Conservation (phyloP, 192 early-diverging fungal species). For the Coemansia sp. region DNA sequence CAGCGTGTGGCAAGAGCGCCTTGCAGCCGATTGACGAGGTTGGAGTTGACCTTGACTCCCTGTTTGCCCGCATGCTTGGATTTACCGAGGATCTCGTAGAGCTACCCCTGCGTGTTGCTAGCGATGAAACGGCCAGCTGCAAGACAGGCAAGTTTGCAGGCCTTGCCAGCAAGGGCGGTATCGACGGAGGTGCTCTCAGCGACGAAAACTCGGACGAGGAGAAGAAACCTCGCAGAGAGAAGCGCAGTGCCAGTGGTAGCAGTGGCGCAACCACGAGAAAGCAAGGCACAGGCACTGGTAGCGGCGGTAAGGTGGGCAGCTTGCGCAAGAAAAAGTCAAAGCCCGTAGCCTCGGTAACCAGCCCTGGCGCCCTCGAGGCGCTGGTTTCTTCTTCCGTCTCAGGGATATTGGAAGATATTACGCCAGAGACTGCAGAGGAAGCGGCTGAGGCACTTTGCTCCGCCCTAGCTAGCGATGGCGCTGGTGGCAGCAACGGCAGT, state of each 20-base stretch:
- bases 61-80: conserved; percentile 56
- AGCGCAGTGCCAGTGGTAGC: conserved; percentile 5
- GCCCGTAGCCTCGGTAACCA: conserved; percentile 1
- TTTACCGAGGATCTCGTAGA: conserved; percentile 46
- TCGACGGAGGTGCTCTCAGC: background rate
- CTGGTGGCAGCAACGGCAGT: background rate
- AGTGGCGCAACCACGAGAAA: background rate
- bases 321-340: conserved; percentile 33
- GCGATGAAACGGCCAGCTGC: background rate
- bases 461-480: conserved; percentile 18
- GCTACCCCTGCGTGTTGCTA: background rate
- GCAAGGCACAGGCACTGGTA: background rate
- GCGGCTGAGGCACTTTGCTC: conserved; percentile 43
- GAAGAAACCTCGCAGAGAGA: background rate
- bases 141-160: background rate
- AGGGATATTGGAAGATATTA: conserved; percentile 33
- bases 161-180: background rate
- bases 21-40: conserved; percentile 28
- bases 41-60: conserved; percentile 41
- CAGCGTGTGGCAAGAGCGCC: background rate
- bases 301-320: conserved; percentile 18
- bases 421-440: conserved; percentile 16
- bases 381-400: conserved; percentile 11
- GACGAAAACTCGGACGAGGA: conserved; percentile 12
- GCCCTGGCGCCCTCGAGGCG: background rate